Evolutionary conservation across 2,329 filamentous ascomycete species (phyloP).

Genomic region (Calonectria montana): DNA sequence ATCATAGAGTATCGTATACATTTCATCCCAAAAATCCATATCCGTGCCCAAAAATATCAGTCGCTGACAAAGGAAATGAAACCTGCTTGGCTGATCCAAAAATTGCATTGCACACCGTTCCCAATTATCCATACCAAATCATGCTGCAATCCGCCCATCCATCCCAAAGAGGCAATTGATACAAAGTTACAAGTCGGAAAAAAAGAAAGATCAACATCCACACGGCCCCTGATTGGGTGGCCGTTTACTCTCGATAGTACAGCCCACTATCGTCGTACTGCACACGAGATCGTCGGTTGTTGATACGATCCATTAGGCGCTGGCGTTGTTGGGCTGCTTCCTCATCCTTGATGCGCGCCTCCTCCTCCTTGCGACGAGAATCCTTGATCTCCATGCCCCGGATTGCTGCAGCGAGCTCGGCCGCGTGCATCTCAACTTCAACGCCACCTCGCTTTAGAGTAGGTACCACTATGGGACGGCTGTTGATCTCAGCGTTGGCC

Average conservation of each 20-base stretch:
- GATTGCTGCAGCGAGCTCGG: conserved; percentile 50
- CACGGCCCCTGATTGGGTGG: neutral
- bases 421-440: conserved; percentile 37
- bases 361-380: conserved; percentile 32
- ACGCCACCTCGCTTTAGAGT: conserved; percentile 37
- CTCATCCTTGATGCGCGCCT: conserved; percentile 47
- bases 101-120: conserved; percentile 4
- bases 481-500: conserved; percentile 56
- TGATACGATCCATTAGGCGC: conserved; percentile 55
- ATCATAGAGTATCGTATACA: conserved; percentile 17
- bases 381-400: conserved; percentile 47
- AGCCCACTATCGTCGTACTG: conserved; percentile 53
- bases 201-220: conserved; percentile 27
- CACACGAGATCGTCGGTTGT: conserved; percentile 49
- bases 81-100: conserved; percentile 18
- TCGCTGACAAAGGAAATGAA: conserved; percentile 12
- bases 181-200: conserved; percentile 30
- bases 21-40: neutral
- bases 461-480: conserved; percentile 47
- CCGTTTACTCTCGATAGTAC: conserved; percentile 54
- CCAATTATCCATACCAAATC: conserved; percentile 16
- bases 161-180: conserved; percentile 29
- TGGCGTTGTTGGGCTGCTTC: conserved; percentile 54
- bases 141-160: conserved; percentile 15
- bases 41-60: conserved; percentile 4